A percentile compares a stretch with the other conserved stretches of the same genome.
Evolutionary conservation across 2,329 filamentous ascomycete genomes (phyloP).

Genomic region (Claviceps monticola): DNA sequence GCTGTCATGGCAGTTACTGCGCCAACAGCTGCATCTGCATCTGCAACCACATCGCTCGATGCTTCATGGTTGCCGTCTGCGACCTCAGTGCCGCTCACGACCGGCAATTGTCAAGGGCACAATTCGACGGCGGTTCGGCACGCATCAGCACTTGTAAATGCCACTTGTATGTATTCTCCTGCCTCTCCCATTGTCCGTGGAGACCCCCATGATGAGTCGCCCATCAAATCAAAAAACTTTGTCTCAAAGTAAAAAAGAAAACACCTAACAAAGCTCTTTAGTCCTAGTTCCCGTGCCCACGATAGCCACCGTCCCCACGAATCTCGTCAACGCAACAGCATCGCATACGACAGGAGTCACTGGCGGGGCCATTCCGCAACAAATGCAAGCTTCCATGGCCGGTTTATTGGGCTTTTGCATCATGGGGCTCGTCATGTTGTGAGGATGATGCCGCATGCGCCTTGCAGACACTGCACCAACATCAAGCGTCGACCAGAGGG

Average conservation of each 20-base stretch:
- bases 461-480: constrained; percentile 1
- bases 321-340: constrained; percentile 14
- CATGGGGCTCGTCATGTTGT: constrained; percentile 22
- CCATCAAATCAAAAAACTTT: no score
- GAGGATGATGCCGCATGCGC: background rate
- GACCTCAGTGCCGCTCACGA: background rate
- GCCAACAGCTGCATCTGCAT: constrained; percentile 1
- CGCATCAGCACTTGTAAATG: background rate
- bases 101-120: background rate
- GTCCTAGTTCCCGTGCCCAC: constrained; percentile 4
- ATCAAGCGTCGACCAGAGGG: background rate
- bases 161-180: constrained; percentile 2
- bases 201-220: background rate
- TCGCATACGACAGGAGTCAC: constrained; percentile 15
- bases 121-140: background rate
- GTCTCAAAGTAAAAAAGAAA: background rate
- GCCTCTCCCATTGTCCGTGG: background rate
- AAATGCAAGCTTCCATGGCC: constrained; percentile 20
- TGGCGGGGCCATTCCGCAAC: constrained; percentile 18
- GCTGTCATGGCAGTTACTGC: constrained; percentile 6
- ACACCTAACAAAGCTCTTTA: constrained; percentile 2
- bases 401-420: constrained; percentile 24
- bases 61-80: background rate
- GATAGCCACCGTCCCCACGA: constrained; percentile 4
- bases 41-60: constrained; percentile 3